Conservation (phyloP, 371 early-diverging fungal species). For the Ordospora colligata region DNA sequence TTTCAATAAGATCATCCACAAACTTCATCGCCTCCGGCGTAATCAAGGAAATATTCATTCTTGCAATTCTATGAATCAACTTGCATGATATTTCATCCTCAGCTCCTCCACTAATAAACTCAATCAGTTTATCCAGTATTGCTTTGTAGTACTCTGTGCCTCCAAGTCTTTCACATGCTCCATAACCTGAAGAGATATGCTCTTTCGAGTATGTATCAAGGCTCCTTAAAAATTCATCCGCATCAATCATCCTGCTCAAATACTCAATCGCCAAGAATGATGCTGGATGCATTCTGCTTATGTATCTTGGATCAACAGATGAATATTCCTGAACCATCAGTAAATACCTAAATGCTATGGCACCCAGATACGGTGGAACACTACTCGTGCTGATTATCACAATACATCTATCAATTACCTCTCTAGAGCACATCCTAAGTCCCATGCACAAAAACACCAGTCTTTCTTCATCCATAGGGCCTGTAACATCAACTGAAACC, state of each 20-base stretch:
- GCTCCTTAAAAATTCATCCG: background rate
- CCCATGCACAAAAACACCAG: slow-evolving; percentile 26
- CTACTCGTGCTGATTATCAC: background rate
- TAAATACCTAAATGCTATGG: slow-evolving; percentile 31
- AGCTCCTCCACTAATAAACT: background rate
- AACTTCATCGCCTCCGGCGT: background rate
- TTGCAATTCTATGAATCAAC: slow-evolving; percentile 17
- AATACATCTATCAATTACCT: background rate
- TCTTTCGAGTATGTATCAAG: background rate
- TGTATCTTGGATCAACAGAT: slow-evolving; percentile 12
- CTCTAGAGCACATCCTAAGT: background rate
- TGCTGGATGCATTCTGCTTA: background rate
- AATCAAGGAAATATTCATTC: background rate
- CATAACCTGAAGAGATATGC: background rate
- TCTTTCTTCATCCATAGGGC: slow-evolving; percentile 8
- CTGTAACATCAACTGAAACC: background rate
- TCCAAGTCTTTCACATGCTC: background rate
- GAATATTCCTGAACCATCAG: slow-evolving; percentile 4
- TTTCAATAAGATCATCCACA: background rate
- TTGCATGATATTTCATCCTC: slow-evolving; percentile 31
- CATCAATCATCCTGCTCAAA: background rate
- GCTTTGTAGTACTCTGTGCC: background rate
- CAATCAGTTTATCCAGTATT: background rate
- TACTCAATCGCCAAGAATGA: slow-evolving; percentile 4
- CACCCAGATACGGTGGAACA: background rate